Conservation (phyloP, 75 land plant genomes). For the Pinus tabuliformis region DNA sequence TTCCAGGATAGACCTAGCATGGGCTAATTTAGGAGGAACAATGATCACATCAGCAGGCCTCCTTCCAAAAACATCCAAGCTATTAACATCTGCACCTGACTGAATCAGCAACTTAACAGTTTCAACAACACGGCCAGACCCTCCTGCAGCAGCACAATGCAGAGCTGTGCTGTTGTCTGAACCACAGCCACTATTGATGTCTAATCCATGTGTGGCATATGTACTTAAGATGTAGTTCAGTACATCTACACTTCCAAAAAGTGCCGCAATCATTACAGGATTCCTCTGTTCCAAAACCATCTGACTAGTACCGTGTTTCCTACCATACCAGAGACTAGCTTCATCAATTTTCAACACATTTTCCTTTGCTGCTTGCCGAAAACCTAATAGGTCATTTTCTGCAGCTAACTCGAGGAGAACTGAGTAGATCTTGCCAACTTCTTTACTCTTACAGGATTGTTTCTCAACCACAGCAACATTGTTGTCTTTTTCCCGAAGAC, state of each 20-base stretch:
- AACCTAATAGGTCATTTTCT: constrained; percentile 42
- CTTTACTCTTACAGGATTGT: not conserved
- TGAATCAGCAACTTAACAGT: constrained; percentile 48
- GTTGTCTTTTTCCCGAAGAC: not conserved
- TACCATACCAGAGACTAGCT: constrained; percentile 55
- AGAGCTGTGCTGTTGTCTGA: constrained; percentile 73
- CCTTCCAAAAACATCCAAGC: constrained; percentile 51
- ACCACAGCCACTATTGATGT: constrained; percentile 43
- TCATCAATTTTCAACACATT: constrained; percentile 25
- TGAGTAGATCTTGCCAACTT: constrained; percentile 10
- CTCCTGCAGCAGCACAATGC: constrained; percentile 64
- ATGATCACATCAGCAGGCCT: constrained; percentile 49
- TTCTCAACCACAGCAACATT: not conserved
- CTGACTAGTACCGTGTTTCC: constrained; percentile 30
- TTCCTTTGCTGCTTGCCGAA: constrained; percentile 39
- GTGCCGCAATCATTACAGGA: constrained; percentile 69
- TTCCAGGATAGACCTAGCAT: constrained; percentile 13
- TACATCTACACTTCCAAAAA: constrained; percentile 60
- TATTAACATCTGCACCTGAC: constrained; percentile 47
- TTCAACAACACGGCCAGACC: constrained; percentile 28
- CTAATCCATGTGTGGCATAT: constrained; percentile 17
- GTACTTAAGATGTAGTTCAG: constrained; percentile 38
- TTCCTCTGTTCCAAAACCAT: constrained; percentile 60
- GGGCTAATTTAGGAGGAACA: not conserved
- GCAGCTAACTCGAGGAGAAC: constrained; percentile 70